Evolutionary conservation across 2,329 filamentous ascomycete species (phyloP), one percentile per base, ranked within the genome.

Genomic region (Cladosporium sp.): DNA sequence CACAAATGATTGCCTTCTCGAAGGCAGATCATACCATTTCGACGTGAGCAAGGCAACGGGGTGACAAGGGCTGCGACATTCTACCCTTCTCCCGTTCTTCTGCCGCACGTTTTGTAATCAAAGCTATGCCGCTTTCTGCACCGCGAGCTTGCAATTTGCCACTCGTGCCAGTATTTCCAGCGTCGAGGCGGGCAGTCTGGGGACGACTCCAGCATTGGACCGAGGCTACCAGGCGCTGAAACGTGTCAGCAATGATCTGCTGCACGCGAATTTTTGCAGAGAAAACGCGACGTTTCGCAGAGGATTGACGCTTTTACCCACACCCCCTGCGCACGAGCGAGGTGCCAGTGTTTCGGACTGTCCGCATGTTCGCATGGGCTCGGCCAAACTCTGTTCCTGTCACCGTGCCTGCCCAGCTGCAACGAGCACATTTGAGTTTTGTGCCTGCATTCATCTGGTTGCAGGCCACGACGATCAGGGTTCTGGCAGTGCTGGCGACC

Each of bases 61-160:
- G 39, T 40, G 15, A 20, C 17, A 39, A 24, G 9, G 45, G 12
- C 34, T 50, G 47, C 12, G 28, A 24, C 34, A 36, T 24, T 37
- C 32, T 17, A n/a, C 24, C 17, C 52, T 55, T 55, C 52, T 55
- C 52, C 52, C 52, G 52, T 37, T 55, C 52, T 55, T 55, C 52
- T 55, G 32, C 52, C 52, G 52, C 40, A 19, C 12, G 52, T 19
- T 22, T 28, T 55, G 52, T 7, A 55, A 55, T 45, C 28, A 55
- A 55, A 55, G 52, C 52, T 55, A 45, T 25, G 52, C 39, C 52
- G 40, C 52, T 28, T 37, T 19, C 40, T 36, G 52, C 25, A 28
- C 52, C 40, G 51, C 52, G 52, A 36, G 10, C 32, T 13, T 47
- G 15, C 34, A 55, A 55, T 55, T 55, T 55, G 52, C 52, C 52